Evolutionary conservation across 2,329 filamentous ascomycete species (phyloP).

Genomic region (Sporothrix brasiliensis): DNA sequence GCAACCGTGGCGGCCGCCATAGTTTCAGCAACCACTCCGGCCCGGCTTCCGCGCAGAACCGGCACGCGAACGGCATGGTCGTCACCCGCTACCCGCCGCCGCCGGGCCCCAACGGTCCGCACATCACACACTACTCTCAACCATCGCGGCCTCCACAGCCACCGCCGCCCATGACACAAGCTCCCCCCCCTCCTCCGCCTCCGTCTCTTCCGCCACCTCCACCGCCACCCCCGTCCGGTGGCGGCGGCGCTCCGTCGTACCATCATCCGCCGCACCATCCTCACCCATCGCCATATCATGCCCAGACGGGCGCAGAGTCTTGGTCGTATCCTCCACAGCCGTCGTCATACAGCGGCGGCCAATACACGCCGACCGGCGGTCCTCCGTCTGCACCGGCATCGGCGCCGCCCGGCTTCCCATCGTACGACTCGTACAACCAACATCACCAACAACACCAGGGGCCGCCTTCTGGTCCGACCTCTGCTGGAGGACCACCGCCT

Average conservation of each 20-base stretch:
- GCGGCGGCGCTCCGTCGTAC: neutral
- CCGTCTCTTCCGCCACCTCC: conserved; percentile 37
- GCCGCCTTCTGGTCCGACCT: conserved; percentile 4
- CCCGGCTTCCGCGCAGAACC: conserved; percentile 36
- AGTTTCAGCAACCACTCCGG: conserved; percentile 26
- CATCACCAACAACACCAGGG: conserved; percentile 19
- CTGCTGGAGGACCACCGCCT: conserved; percentile 15
- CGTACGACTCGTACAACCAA: conserved; percentile 34
- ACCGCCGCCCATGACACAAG: conserved; percentile 30
- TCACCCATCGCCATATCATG: neutral
- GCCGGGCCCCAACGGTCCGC: conserved; percentile 43
- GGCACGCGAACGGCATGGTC: conserved; percentile 42
- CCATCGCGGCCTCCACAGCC: conserved; percentile 38
- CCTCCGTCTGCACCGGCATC: conserved; percentile 9
- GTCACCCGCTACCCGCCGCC: conserved; percentile 46
- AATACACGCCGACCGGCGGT: neutral
- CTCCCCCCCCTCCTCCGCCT: conserved; percentile 26
- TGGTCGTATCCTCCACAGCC: neutral
- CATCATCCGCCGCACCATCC: neutral
- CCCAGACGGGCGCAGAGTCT: neutral
- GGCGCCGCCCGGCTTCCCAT: conserved; percentile 34
- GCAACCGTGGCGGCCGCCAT: neutral
- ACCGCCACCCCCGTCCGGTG: conserved; percentile 33
- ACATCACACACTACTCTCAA: conserved; percentile 38
- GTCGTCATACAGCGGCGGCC: neutral